Conservation (phyloP, 345 rosid genomes). For the Psidium friedrichsthalianum region DNA sequence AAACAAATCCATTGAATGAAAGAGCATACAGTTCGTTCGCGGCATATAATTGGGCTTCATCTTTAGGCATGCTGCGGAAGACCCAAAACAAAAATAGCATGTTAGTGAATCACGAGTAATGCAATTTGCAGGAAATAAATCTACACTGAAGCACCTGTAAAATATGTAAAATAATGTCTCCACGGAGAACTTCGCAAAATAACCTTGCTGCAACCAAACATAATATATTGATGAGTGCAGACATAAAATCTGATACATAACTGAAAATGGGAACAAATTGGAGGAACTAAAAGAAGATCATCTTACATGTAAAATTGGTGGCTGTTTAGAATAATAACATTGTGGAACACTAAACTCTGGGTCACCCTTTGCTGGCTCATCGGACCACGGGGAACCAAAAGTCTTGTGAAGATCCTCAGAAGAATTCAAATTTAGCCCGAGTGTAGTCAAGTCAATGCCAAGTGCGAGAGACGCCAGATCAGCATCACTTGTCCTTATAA, state of each 20-base stretch:
- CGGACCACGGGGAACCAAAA: constrained; percentile 99
- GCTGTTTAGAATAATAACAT: constrained; percentile 86
- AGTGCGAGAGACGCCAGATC: constrained; percentile 13
- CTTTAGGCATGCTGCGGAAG: constrained; percentile 88
- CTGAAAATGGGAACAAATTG: not conserved
- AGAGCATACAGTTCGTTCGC: constrained; percentile 88
- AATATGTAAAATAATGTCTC: constrained; percentile 80
- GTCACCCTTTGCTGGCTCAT: constrained; percentile 90
- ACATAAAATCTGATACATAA: not conserved
- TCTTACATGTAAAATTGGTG: constrained; percentile 69
- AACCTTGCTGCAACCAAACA: constrained; percentile 59
- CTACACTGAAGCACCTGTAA: constrained; percentile 50
- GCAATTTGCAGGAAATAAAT: not conserved
- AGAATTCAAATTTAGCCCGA: constrained; percentile 89
- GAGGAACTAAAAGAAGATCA: not conserved
- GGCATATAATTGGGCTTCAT: constrained; percentile 85
- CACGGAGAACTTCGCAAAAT: constrained; percentile 59
- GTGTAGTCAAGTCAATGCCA: constrained; percentile 81
- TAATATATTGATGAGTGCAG: not conserved
- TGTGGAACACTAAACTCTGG: constrained; percentile 86
- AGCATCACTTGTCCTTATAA: constrained; percentile 3
- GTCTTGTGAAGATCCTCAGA: constrained; percentile 87
- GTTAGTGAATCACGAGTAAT: not conserved
- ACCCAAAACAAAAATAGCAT: not conserved
- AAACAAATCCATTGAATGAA: not conserved